phyloP scores from a whole-genome alignment of 352 stramenopile species.

The Phytophthora pseudosyringae region DNA sequence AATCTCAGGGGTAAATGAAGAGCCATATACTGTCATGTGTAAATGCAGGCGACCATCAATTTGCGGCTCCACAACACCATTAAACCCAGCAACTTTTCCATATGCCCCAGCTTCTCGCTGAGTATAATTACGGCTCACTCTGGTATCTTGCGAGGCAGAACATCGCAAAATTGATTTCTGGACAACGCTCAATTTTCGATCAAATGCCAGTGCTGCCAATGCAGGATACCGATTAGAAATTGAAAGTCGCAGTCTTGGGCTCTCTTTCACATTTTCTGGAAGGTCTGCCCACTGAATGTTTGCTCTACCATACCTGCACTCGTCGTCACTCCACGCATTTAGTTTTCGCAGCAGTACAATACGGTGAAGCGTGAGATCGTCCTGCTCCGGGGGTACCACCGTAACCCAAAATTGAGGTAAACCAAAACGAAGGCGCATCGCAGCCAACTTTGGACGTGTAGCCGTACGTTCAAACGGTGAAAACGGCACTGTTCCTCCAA shows the following conservation, averaged over 20 bases:
- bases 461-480: neutral
- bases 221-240: slow-evolving; percentile 1
- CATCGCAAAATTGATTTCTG: neutral
- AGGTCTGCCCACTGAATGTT: neutral
- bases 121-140: neutral
- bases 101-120: slow-evolving; percentile 1
- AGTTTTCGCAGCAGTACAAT: neutral
- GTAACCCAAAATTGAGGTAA: slow-evolving; percentile 2
- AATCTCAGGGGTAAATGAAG: slow-evolving; percentile 8
- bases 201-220: neutral
- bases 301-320: neutral
- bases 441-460: neutral
- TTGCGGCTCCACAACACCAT: slow-evolving; percentile 8
- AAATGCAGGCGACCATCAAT: slow-evolving; percentile 5
- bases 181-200: neutral
- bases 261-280: neutral
- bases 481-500: neutral
- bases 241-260: neutral
- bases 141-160: neutral
- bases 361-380: neutral
- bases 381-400: neutral
- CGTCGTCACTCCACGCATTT: neutral
- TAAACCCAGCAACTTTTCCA: slow-evolving; percentile 2
- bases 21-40: slow-evolving; percentile 8
- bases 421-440: neutral